Percentiles rank a stretch among this genome's conserved stretches.
These are phyloP conservation scores for Neoascochyta sp. DNA, from an alignment of 2,329 filamentous ascomycete genomes.

Conservation along the genomic window DNA sequence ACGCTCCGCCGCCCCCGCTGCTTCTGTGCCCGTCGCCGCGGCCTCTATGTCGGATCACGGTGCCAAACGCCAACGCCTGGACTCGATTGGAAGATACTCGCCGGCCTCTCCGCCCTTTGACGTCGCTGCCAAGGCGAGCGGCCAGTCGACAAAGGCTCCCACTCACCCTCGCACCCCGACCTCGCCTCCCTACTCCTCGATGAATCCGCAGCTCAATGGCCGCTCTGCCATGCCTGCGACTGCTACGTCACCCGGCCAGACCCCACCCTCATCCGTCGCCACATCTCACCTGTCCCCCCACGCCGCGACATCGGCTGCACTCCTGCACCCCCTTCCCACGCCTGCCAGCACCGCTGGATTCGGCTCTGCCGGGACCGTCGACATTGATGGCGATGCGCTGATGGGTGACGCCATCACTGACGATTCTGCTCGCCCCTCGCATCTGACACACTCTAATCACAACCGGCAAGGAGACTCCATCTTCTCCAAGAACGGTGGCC, in stretches of 20 bases:
- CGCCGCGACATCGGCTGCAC: slow-evolving; percentile 28
- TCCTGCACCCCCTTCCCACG: slow-evolving; percentile 35
- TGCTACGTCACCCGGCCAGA: slow-evolving; percentile 29
- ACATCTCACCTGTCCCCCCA: slow-evolving; percentile 36
- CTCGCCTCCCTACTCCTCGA: slow-evolving; percentile 47
- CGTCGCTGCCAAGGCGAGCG: slow-evolving; percentile 36
- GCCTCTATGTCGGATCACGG: slow-evolving; percentile 35
- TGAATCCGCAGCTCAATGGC: slow-evolving; percentile 43
- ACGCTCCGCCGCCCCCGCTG: slow-evolving; percentile 7
- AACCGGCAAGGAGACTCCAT: slow-evolving; percentile 41
- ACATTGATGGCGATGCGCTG: slow-evolving; percentile 43
- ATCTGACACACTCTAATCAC: slow-evolving; percentile 46
- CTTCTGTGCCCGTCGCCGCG: slow-evolving; percentile 11
- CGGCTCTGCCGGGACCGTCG: slow-evolving; percentile 28
- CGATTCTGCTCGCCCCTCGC: slow-evolving; percentile 24
- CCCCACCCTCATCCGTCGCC: slow-evolving; percentile 44
- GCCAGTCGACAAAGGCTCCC: slow-evolving; percentile 40
- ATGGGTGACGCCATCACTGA: slow-evolving; percentile 39
- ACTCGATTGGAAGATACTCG: slow-evolving; percentile 42
- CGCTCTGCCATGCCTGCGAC: slow-evolving; percentile 26
- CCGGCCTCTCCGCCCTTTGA: slow-evolving; percentile 45
- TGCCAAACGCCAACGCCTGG: slow-evolving; percentile 41
- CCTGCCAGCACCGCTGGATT: slow-evolving; percentile 39
- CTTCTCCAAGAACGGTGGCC: slow-evolving; percentile 23
- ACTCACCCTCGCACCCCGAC: slow-evolving; percentile 48